These are phyloP conservation scores for Wickerhamomyces pijperi DNA, from an alignment of 805 yeast species.

Conservation along the genomic window DNA sequence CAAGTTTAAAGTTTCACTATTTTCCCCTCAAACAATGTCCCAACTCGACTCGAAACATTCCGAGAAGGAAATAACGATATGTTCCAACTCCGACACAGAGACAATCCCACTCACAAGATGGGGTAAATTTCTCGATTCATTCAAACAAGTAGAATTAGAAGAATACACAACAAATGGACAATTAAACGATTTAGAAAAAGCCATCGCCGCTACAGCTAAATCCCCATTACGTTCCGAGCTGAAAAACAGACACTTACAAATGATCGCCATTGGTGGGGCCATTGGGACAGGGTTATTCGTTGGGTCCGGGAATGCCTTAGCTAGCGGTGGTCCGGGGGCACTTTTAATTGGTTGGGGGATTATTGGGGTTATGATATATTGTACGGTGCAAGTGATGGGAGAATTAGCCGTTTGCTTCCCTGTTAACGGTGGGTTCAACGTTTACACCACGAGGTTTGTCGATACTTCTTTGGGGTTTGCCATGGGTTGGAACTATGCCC, in stretches of 20 bases:
- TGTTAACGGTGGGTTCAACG: conserved; percentile 40
- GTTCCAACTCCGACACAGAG: not conserved
- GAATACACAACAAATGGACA: conserved; percentile 3
- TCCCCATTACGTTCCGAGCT: conserved; percentile 22
- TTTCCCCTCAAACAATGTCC: too few relatives aligned
- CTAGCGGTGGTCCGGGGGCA: conserved; percentile 54
- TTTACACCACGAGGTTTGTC: conserved; percentile 37
- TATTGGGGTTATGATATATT: conserved; percentile 45
- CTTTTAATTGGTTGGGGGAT: conserved; percentile 43
- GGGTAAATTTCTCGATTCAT: conserved; percentile 32
- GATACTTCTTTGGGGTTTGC: conserved; percentile 47
- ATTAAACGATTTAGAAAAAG: conserved; percentile 24
- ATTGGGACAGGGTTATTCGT: conserved; percentile 65
- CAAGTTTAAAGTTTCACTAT: too few relatives aligned
- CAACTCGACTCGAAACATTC: too few relatives aligned
- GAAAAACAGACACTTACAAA: conserved; percentile 48
- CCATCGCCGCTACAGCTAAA: conserved; percentile 24
- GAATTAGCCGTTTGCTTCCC: conserved; percentile 44
- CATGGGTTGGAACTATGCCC: conserved; percentile 39
- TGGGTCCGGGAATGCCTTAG: conserved; percentile 49
- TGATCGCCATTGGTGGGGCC: conserved; percentile 70
- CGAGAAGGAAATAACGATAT: too few relatives aligned
- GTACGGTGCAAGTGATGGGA: conserved; percentile 46
- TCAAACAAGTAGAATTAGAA: conserved; percentile 24
- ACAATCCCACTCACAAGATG: conserved; percentile 2